Base-by-base conservation (phyloP, 805 yeast species). In the Candida nemodendra region DNA sequence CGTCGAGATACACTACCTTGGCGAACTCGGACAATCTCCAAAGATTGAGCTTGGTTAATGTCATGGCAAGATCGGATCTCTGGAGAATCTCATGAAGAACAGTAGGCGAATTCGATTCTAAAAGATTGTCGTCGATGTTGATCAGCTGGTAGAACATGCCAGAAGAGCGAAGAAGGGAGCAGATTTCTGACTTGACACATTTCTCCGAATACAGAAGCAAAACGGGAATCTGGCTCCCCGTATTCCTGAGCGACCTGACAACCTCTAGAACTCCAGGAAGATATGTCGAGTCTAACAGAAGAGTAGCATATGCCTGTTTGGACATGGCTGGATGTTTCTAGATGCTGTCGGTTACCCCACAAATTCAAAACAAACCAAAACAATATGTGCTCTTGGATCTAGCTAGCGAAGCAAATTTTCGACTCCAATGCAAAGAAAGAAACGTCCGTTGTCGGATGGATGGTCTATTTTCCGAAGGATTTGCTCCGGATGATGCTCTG, bases 1-100 rank as follows among this genome's bases (percentile, higher is more conserved):
- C 67, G 58, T 84, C 93, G 39, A 84, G 54, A 54, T 80, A 84
- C 13, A 81, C 54, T 1, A 83, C 57, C 35, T 65, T 69, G 9
- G 72, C 74, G 51, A 61, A 73, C 13, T 61, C 40, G 9, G 43
- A 43, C 31, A 57, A 65, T 19, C 59, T 54, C 85, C 86, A 82
- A 22, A 76, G 60, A 33, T 70, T 65, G 22, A 82, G 57, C 53
- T 82, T 82, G 21, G 84, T 72, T 46, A 72, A 65, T 3, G 80
- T 69, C 17, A 37, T 45, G 16, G 42, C 42, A 32, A 64, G 46
- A 21, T 64, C 68, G 9, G 53, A 44, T 33, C 68, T 48, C n/a
- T 53, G 39, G 27, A 59, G 45, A n/a, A 59, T 35, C 6, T 37
- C 13, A 7, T 32, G 30, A 18, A 60, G 48, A 21, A 45, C 48